These are phyloP conservation scores for Salvia miltiorrhiza DNA, from an alignment of 257 asterid species.

Conservation along the genomic window DNA sequence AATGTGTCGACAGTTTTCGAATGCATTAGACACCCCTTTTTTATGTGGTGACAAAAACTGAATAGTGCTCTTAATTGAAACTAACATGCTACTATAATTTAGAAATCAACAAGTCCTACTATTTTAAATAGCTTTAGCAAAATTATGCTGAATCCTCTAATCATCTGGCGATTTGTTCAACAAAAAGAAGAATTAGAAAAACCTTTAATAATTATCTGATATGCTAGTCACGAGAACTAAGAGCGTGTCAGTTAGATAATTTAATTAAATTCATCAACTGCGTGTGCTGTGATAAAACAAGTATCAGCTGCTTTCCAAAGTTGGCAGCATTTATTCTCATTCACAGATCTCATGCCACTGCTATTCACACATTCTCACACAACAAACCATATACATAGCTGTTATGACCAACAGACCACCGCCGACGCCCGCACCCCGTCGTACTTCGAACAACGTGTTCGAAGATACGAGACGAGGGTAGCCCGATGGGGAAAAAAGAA, in stretches of 20 bases:
- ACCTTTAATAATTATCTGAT: too few species aligned
- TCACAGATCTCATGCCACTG: not conserved
- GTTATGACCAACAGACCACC: too few species aligned
- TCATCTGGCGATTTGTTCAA: too few species aligned
- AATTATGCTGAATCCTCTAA: too few species aligned
- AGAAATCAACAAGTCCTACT: not conserved
- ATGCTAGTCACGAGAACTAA: not conserved
- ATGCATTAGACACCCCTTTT: too few species aligned
- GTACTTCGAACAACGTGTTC: too few species aligned
- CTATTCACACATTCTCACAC: not conserved
- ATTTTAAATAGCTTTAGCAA: too few species aligned
- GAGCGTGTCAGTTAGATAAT: not conserved
- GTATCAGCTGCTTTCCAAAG: conserved; percentile 8
- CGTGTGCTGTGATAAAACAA: conserved; percentile 1
- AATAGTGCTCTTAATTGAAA: not conserved
- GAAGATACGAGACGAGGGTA: too few species aligned
- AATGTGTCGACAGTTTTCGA: not conserved
- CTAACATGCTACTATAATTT: not conserved
- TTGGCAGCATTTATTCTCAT: conserved; percentile 23
- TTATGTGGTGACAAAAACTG: too few species aligned
- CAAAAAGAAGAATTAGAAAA: too few species aligned
- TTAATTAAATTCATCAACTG: conserved; percentile 9
- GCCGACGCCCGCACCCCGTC: too few species aligned
- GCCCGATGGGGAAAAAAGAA: too few species aligned
- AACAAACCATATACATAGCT: not conserved